A percentile compares a stretch with the other conserved stretches of the same genome.
Evolutionary conservation across 768 basidiomycete genomes (phyloP).

Genomic region (Lepiota brunneoincarnata): DNA sequence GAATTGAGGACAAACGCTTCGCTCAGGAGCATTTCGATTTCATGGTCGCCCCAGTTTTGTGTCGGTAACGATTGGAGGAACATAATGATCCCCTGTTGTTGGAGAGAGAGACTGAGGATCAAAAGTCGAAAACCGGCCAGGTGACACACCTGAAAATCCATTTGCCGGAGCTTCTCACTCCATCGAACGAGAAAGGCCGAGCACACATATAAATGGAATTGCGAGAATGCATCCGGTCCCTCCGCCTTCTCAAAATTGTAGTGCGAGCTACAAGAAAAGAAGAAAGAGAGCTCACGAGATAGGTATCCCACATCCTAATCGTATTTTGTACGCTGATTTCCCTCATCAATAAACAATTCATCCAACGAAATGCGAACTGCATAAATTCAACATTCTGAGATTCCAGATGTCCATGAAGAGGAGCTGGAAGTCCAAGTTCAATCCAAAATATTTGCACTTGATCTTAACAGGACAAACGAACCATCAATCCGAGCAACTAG

Average conservation of each 20-base stretch:
- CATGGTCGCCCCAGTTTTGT: slow-evolving; percentile 92
- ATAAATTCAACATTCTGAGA: slow-evolving; percentile 96
- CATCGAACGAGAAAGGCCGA: slow-evolving; percentile 95
- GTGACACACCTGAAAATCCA: slow-evolving; percentile 92
- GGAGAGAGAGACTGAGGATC: slow-evolving; percentile 1
- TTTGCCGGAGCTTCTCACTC: slow-evolving; percentile 89
- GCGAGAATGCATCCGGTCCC: slow-evolving; percentile 96
- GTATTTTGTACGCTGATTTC: slow-evolving; percentile 97
- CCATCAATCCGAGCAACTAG: slow-evolving; percentile 89
- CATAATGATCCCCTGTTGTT: slow-evolving; percentile 91
- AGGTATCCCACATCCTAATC: slow-evolving; percentile 99
- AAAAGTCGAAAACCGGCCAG: not conserved
- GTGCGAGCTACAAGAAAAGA: slow-evolving; percentile 1
- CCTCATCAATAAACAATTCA: slow-evolving; percentile 98
- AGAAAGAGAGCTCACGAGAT: slow-evolving; percentile 64
- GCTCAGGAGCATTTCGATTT: slow-evolving; percentile 91
- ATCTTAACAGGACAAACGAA: slow-evolving; percentile 31
- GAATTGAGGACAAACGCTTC: slow-evolving; percentile 94
- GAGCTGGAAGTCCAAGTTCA: slow-evolving; percentile 44
- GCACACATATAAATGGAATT: slow-evolving; percentile 98
- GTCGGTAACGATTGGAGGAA: slow-evolving; percentile 93
- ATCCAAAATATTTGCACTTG: slow-evolving; percentile 3
- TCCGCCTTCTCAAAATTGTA: slow-evolving; percentile 63
- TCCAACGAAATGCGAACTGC: slow-evolving; percentile 99
- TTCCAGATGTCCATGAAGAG: slow-evolving; percentile 83